phyloP scores from a whole-genome alignment of 164 flowering plant genomes.

The Umbilicus rupestris region DNA sequence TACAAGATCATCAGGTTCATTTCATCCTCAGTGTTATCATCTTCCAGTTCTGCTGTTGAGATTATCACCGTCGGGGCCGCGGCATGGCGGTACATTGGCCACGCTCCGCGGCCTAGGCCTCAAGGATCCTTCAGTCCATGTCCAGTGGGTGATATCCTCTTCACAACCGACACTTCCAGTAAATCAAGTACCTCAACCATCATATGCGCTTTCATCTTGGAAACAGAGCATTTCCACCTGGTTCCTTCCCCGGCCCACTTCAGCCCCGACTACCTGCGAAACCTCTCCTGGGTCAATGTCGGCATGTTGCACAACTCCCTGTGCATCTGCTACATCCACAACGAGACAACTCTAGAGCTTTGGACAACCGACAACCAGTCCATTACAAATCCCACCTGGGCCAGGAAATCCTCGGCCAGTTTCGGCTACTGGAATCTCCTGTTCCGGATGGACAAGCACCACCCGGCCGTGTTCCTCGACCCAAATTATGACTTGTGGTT shows the following conservation, averaged over 20 bases:
- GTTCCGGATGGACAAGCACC: slow-evolving; percentile 6
- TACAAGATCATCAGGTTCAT: slow-evolving; percentile 22
- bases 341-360: slow-evolving; percentile 11
- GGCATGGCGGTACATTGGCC: slow-evolving; percentile 17
- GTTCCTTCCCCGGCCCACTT: slow-evolving; percentile 16
- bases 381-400: slow-evolving; percentile 17
- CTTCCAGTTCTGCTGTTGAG: background rate
- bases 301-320: slow-evolving; percentile 14
- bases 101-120: slow-evolving; percentile 11
- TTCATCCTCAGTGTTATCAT: background rate
- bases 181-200: slow-evolving; percentile 5
- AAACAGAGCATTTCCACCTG: slow-evolving; percentile 11
- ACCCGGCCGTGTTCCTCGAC: slow-evolving; percentile 11
- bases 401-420: slow-evolving; percentile 11
- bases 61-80: slow-evolving; percentile 14
- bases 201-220: slow-evolving; percentile 16
- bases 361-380: slow-evolving; percentile 11
- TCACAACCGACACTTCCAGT: slow-evolving; percentile 4
- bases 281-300: slow-evolving; percentile 17
- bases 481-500: slow-evolving; percentile 17
- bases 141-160: slow-evolving; percentile 15
- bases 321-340: slow-evolving; percentile 14
- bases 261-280: background rate
- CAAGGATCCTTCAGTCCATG: slow-evolving; percentile 14
- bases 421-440: slow-evolving; percentile 10